Conservation (phyloP, 2,329 filamentous ascomycete species). For the Purpureocillium takamizusanense region DNA sequence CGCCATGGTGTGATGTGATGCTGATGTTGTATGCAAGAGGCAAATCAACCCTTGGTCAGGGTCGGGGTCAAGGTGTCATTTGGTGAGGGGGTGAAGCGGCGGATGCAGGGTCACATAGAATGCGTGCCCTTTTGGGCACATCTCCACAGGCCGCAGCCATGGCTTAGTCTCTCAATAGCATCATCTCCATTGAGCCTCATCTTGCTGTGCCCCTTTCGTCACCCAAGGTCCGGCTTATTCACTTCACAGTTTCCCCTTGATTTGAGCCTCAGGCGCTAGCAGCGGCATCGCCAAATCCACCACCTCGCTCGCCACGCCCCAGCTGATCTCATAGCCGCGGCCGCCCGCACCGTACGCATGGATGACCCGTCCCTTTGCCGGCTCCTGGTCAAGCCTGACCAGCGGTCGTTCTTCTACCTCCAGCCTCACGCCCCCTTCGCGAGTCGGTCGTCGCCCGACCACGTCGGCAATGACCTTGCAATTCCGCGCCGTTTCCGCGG, state of each 20-base stretch:
- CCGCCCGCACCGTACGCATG: slow-evolving; percentile 53
- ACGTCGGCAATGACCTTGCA: slow-evolving; percentile 29
- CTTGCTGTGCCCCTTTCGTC: too few relatives aligned
- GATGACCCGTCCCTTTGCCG: slow-evolving; percentile 14
- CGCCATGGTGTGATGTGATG: background rate
- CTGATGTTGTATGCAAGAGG: too few relatives aligned
- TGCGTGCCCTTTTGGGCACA: too few relatives aligned
- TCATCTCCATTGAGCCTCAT: too few relatives aligned
- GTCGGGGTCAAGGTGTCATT: too few relatives aligned
- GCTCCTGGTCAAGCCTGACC: background rate
- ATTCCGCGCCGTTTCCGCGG: slow-evolving; percentile 9
- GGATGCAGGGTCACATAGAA: too few relatives aligned
- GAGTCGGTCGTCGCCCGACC: slow-evolving; percentile 34
- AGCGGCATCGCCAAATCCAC: slow-evolving; percentile 11
- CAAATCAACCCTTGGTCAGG: too few relatives aligned
- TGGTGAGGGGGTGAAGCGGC: too few relatives aligned
- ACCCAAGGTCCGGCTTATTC: background rate
- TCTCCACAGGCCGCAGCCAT: too few relatives aligned
- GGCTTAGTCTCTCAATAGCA: too few relatives aligned
- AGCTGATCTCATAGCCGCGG: slow-evolving; percentile 49
- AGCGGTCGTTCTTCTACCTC: slow-evolving; percentile 33
- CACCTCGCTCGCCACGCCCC: slow-evolving; percentile 46
- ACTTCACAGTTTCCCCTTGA: background rate
- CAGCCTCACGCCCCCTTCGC: slow-evolving; percentile 39
- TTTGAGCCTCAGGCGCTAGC: background rate